Percentiles rank a stretch among this genome's conserved stretches.
phyloP scores from a whole-genome alignment of 176 grass and related monocot species.

The Musa troglodytarum region DNA sequence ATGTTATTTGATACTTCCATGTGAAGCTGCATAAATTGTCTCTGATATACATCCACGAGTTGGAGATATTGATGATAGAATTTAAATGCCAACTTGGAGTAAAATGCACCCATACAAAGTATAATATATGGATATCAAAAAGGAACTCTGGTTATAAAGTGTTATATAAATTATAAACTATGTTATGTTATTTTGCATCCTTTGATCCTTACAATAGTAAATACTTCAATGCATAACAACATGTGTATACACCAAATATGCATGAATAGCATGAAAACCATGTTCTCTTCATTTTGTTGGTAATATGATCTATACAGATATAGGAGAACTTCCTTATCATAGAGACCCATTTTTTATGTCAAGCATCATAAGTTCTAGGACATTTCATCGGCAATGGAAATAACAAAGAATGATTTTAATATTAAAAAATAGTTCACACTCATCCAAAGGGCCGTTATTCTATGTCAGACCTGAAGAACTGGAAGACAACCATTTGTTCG shows the following conservation, averaged over 20 bases:
- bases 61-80: neutral
- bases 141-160: neutral
- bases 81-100: neutral
- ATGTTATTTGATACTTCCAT: neutral
- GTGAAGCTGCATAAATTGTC: neutral
- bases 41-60: neutral
- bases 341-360: neutral
- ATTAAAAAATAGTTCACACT: too few relatives aligned
- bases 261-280: neutral
- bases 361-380: neutral
- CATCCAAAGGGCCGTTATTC: neutral
- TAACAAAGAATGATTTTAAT: neutral
- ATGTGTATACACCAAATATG: too few relatives aligned
- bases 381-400: neutral
- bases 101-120: neutral
- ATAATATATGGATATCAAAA: neutral
- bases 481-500: conserved; percentile 69
- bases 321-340: too few relatives aligned
- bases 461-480: conserved; percentile 61
- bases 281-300: neutral
- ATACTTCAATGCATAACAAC: too few relatives aligned
- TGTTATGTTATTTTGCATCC: too few relatives aligned
- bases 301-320: too few relatives aligned
- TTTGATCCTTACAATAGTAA: too few relatives aligned
- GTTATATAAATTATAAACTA: too few relatives aligned